Conservation (phyloP, 495 filamentous ascomycete species). For the Trichoderma asperelloides region DNA sequence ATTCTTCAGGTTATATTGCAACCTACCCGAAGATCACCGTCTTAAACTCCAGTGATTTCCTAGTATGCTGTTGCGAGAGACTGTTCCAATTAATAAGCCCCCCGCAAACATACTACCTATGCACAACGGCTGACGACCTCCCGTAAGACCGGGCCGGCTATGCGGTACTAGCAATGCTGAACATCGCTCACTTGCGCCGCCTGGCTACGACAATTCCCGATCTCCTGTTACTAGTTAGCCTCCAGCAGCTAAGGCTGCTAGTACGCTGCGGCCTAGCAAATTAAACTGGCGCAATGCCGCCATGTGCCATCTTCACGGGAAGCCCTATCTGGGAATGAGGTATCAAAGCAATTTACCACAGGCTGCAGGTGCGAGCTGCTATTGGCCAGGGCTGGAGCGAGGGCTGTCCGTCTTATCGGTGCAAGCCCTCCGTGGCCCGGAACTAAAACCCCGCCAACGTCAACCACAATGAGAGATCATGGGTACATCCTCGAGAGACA, state of each 20-base stretch:
- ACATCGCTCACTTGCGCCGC: background rate
- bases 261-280: background rate
- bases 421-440: background rate
- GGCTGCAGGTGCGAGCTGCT: background rate
- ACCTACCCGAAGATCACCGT: too few species aligned
- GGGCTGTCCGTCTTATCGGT: slow-evolving; percentile 4
- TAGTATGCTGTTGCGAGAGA: too few species aligned
- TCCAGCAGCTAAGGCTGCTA: background rate
- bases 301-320: background rate
- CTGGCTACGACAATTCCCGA: background rate
- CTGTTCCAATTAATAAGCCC: background rate
- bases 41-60: too few species aligned
- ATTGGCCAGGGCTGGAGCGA: background rate
- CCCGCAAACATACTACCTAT: background rate
- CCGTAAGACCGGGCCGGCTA: background rate
- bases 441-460: background rate
- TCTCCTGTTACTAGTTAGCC: background rate
- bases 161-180: background rate
- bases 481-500: background rate
- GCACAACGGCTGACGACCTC: background rate
- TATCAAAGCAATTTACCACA: background rate
- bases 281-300: background rate
- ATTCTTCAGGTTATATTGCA: too few species aligned
- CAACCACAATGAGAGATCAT: background rate
- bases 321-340: background rate